These are phyloP conservation scores for Sporisorium reilianum DNA, from an alignment of 1,284 basidiomycete species.

Conservation along the genomic window DNA sequence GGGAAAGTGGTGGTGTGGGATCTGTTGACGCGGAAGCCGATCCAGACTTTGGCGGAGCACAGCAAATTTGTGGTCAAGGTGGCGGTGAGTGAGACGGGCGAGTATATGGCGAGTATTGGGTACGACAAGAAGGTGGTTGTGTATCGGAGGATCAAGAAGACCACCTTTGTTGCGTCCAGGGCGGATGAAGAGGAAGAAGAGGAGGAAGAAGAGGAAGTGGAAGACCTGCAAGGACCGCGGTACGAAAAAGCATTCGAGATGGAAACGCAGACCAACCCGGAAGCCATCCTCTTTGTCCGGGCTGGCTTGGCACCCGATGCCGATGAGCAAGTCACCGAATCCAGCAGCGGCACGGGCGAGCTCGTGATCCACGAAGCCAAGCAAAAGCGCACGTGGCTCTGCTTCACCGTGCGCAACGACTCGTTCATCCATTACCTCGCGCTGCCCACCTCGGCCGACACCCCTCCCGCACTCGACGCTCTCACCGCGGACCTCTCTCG, in stretches of 20 bases:
- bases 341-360: conserved; percentile 8
- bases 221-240: conserved; percentile 30
- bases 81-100: conserved; percentile 46
- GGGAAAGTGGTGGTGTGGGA: conserved; percentile 63
- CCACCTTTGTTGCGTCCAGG: conserved; percentile 5
- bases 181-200: conserved; percentile 15
- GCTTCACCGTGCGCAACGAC: conserved; percentile 56
- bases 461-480: neutral
- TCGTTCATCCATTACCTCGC: conserved; percentile 60
- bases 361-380: conserved; percentile 22
- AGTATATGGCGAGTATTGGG: conserved; percentile 58
- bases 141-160: conserved; percentile 40
- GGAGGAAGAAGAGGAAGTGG: conserved; percentile 22
- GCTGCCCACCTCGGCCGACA: conserved; percentile 44
- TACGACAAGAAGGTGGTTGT: conserved; percentile 62
- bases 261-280: conserved; percentile 57
- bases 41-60: conserved; percentile 59
- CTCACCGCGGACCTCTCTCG: conserved; percentile 6
- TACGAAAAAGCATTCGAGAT: conserved; percentile 51
- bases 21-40: conserved; percentile 28
- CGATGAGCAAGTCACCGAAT: neutral
- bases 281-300: conserved; percentile 59
- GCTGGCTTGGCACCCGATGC: conserved; percentile 28
- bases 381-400: conserved; percentile 52
- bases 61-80: conserved; percentile 61